Evolutionary conservation across 1,284 basidiomycete species (phyloP).

Genomic region (Macrocystidia cucumis): DNA sequence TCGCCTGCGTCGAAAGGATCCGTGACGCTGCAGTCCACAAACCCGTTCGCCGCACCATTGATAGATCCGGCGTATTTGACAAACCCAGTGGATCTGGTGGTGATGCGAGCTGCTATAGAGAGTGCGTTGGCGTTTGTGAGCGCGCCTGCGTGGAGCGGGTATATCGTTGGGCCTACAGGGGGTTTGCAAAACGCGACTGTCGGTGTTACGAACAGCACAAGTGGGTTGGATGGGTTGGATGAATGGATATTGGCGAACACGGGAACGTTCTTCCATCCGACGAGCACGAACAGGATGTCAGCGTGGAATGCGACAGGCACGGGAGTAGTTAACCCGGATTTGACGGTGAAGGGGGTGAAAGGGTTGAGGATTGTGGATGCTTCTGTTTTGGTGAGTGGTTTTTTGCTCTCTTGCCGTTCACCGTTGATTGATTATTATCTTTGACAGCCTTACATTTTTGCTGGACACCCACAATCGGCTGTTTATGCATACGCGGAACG

Average conservation of each 20-base stretch:
- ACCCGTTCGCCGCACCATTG: slow-evolving; percentile 9
- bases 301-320: slow-evolving; percentile 12
- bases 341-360: slow-evolving; percentile 35
- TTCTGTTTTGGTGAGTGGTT: slow-evolving; percentile 25
- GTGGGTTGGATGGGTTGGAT: no score
- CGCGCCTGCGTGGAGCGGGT: slow-evolving; percentile 12
- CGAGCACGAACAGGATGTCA: slow-evolving; percentile 29
- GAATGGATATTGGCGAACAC: slow-evolving; percentile 6
- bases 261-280: slow-evolving; percentile 27
- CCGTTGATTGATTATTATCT: not conserved
- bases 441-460: slow-evolving; percentile 13
- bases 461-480: slow-evolving; percentile 18
- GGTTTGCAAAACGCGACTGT: slow-evolving; percentile 2
- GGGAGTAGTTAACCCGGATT: slow-evolving; percentile 31
- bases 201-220: slow-evolving; percentile 8
- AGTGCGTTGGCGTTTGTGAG: slow-evolving; percentile 9
- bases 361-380: slow-evolving; percentile 40
- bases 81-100: slow-evolving; percentile 6
- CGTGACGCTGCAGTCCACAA: slow-evolving; percentile 8
- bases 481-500: slow-evolving; percentile 20
- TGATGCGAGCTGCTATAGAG: slow-evolving; percentile 9
- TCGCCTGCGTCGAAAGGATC: slow-evolving; percentile 11
- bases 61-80: slow-evolving; percentile 9
- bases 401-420: not conserved
- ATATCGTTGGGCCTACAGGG: slow-evolving; percentile 10